A percentile compares a stretch with the other conserved stretches of the same genome.
Conservation (phyloP, 306 rosid genomes). For the Dalbergia oliveri region DNA sequence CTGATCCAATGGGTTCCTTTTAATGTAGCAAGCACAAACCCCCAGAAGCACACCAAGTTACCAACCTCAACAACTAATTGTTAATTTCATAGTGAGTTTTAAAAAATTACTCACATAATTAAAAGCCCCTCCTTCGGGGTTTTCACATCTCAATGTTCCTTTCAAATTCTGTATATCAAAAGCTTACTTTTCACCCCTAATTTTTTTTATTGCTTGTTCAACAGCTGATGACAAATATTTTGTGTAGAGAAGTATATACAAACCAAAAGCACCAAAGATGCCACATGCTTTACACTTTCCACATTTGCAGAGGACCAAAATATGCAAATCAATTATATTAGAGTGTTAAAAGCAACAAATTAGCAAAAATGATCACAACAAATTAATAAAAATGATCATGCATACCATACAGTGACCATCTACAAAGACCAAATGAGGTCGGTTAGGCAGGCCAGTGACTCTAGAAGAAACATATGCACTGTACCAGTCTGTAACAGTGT, state of each 20-base stretch:
- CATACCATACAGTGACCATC: conserved; percentile 95
- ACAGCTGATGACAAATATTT: conserved; percentile 13
- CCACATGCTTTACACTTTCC: background rate
- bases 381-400: conserved; percentile 32
- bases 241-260: background rate
- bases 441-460: conserved; percentile 80
- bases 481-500: conserved; percentile 96
- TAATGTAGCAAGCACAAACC: background rate
- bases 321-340: conserved; percentile 23
- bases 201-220: background rate
- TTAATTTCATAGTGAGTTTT: conserved; percentile 28
- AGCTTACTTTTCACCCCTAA: conserved; percentile 1
- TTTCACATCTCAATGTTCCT: conserved; percentile 17
- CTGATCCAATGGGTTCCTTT: background rate
- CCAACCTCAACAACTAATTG: conserved; percentile 6
- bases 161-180: conserved; percentile 7
- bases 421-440: conserved; percentile 86
- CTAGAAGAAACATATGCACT: conserved; percentile 93
- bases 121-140: conserved; percentile 9
- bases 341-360: conserved; percentile 39
- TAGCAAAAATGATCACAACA: conserved; percentile 28
- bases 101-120: background rate
- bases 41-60: conserved; percentile 12
- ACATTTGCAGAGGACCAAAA: conserved; percentile 17
- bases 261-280: conserved; percentile 20